Evolutionary conservation across 805 yeast species (phyloP).

Genomic region (Nakazawaea sp.): DNA sequence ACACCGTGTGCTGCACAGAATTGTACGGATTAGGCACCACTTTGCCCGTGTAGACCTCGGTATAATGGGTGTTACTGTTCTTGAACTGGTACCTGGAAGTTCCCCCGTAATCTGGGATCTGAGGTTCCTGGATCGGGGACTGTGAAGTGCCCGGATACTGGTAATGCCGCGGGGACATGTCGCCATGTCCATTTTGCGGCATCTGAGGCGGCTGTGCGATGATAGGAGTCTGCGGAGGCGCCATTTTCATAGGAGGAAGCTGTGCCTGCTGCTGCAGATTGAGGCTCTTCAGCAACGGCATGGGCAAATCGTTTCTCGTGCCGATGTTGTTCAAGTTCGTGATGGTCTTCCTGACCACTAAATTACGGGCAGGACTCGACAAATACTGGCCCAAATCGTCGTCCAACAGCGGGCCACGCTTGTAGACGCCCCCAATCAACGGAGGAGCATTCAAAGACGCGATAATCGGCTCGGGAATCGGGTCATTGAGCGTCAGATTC

Average conservation of each 20-base stretch:
- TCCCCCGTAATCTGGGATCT: not conserved
- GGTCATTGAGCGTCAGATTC: conserved; percentile 65
- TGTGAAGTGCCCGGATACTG: too few species aligned
- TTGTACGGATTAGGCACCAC: conserved; percentile 9
- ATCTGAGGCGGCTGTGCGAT: not conserved
- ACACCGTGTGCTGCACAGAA: conserved; percentile 4
- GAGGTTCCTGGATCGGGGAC: not conserved
- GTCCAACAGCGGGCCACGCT: conserved; percentile 64
- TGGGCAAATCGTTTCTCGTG: conserved; percentile 7
- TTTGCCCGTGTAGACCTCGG: conserved; percentile 11
- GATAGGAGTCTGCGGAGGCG: not conserved
- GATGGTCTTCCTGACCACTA: conserved; percentile 14
- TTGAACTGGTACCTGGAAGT: not conserved
- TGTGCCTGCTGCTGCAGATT: conserved; percentile 1
- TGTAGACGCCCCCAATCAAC: conserved; percentile 84
- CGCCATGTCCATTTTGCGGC: not conserved
- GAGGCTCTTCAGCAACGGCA: conserved; percentile 3
- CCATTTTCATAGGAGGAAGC: not conserved
- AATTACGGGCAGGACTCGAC: conserved; percentile 13
- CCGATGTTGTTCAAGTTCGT: conserved; percentile 10
- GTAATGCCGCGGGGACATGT: not conserved
- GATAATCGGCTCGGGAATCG: conserved; percentile 74
- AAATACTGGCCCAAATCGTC: conserved; percentile 81
- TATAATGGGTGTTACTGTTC: not conserved
- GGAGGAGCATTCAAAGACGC: conserved; percentile 91